phyloP scores from a whole-genome alignment of 192 early-diverging fungal genomes.

The Coemansia sp. region DNA sequence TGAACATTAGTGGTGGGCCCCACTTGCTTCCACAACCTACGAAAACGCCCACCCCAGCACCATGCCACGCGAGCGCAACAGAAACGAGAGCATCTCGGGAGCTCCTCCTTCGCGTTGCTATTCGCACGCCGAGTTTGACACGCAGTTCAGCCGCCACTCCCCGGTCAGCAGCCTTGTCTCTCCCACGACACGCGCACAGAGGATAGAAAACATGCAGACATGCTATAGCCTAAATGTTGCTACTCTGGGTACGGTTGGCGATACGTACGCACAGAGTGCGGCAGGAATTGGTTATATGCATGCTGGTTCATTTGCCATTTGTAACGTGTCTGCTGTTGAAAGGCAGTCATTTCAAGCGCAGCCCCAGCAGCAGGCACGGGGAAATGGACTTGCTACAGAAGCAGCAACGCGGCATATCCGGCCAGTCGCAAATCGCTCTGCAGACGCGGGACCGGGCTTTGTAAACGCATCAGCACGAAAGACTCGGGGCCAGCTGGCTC shows the following conservation, averaged over 20 bases:
- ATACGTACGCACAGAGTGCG: constrained; percentile 38
- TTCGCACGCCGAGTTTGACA: constrained; percentile 43
- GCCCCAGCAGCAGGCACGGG: constrained; percentile 12
- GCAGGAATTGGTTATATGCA: constrained; percentile 15
- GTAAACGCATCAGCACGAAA: constrained; percentile 27
- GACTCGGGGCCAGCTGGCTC: constrained; percentile 13
- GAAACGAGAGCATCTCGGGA: not conserved
- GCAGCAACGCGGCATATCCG: constrained; percentile 15
- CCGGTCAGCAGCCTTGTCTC: constrained; percentile 42
- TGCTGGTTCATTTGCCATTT: constrained; percentile 31
- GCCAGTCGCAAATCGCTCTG: constrained; percentile 7
- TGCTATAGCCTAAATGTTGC: constrained; percentile 7
- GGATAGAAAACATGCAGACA: constrained; percentile 34
- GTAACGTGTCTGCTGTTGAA: not conserved
- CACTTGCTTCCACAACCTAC: not conserved
- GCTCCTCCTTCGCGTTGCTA: constrained; percentile 13
- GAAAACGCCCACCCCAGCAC: not conserved
- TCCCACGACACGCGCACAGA: constrained; percentile 35
- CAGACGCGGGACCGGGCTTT: constrained; percentile 33
- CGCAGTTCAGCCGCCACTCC: constrained; percentile 19
- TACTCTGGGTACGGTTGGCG: constrained; percentile 26
- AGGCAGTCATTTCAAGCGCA: constrained; percentile 11
- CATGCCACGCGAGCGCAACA: constrained; percentile 1
- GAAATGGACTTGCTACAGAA: constrained; percentile 24
- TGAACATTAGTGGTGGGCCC: constrained; percentile 2